These are phyloP conservation scores for Hypoxylon sp. DNA, from an alignment of 2,329 filamentous ascomycete species.

Conservation along the genomic window DNA sequence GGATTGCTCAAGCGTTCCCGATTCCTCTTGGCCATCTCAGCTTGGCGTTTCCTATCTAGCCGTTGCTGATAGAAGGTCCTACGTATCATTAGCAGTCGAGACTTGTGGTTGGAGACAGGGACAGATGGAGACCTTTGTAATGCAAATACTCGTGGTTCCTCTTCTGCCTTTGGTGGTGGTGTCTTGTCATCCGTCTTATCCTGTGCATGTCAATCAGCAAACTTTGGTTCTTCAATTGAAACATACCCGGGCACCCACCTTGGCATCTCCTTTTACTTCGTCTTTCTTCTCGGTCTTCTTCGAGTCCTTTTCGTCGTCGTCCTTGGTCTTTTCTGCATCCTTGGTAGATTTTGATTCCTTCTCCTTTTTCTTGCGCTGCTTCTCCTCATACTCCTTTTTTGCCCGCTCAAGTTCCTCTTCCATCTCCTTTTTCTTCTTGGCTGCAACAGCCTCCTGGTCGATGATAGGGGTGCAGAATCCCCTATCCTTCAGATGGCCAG, in stretches of 20 bases:
- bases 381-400: constrained; percentile 83
- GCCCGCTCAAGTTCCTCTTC: constrained; percentile 73
- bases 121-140: constrained; percentile 74
- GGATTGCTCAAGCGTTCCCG: constrained; percentile 84
- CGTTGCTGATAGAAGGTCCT: constrained; percentile 91
- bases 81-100: constrained; percentile 40
- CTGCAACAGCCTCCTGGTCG: constrained; percentile 74
- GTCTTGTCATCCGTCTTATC: constrained; percentile 55
- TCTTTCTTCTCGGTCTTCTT: constrained; percentile 58
- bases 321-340: constrained; percentile 61
- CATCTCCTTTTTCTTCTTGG: constrained; percentile 73
- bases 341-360: constrained; percentile 71
- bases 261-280: constrained; percentile 50
- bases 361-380: constrained; percentile 75
- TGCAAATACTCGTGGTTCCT: constrained; percentile 83
- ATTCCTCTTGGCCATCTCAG: constrained; percentile 84
- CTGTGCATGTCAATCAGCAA: constrained; percentile 57
- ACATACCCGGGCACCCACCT: constrained; percentile 51
- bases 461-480: constrained; percentile 83
- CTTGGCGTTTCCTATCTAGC: constrained; percentile 80
- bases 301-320: constrained; percentile 57
- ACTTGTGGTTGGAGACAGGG: not conserved
- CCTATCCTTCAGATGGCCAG: constrained; percentile 82
- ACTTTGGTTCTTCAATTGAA: constrained; percentile 41
- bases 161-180: constrained; percentile 58